Evolutionary conservation across 2,329 filamentous ascomycete species (phyloP).

Genomic region (Pseudogymnoascus sp.): DNA sequence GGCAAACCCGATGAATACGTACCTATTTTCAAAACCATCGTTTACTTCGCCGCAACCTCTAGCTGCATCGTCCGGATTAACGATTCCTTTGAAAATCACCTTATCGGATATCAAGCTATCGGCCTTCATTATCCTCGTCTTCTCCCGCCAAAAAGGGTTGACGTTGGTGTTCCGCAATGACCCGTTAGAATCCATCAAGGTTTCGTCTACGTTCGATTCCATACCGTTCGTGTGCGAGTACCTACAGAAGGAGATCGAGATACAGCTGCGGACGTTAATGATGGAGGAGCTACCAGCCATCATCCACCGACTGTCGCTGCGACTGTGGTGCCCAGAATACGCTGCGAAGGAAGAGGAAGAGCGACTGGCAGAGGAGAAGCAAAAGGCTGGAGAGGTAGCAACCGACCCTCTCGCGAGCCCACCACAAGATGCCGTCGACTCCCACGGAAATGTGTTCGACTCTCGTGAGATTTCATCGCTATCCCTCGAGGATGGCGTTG

Average conservation of each 20-base stretch:
- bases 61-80: slow-evolving; percentile 83
- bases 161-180: slow-evolving; percentile 98
- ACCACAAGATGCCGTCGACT: slow-evolving; percentile 74
- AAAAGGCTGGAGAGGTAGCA: slow-evolving; percentile 40
- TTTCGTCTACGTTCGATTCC: slow-evolving; percentile 97
- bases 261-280: slow-evolving; percentile 82
- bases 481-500: slow-evolving; percentile 68
- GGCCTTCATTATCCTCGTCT: slow-evolving; percentile 94
- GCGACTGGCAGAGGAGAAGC: slow-evolving; percentile 38
- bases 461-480: slow-evolving; percentile 67
- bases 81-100: slow-evolving; percentile 95
- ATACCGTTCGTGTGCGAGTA: slow-evolving; percentile 98
- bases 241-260: slow-evolving; percentile 90
- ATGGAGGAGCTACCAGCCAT: slow-evolving; percentile 98
- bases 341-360: slow-evolving; percentile 56
- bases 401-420: slow-evolving; percentile 77
- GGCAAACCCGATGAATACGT: slow-evolving; percentile 95
- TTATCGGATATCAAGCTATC: slow-evolving; percentile 92
- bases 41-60: slow-evolving; percentile 91
- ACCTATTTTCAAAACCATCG: slow-evolving; percentile 78
- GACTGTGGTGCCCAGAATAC: slow-evolving; percentile 85
- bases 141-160: slow-evolving; percentile 93
- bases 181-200: slow-evolving; percentile 92
- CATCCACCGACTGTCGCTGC: slow-evolving; percentile 83
- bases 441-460: slow-evolving; percentile 68